Base-by-base conservation (phyloP, 1,284 basidiomycete genomes). In the Schizophyllum amplum region DNA sequence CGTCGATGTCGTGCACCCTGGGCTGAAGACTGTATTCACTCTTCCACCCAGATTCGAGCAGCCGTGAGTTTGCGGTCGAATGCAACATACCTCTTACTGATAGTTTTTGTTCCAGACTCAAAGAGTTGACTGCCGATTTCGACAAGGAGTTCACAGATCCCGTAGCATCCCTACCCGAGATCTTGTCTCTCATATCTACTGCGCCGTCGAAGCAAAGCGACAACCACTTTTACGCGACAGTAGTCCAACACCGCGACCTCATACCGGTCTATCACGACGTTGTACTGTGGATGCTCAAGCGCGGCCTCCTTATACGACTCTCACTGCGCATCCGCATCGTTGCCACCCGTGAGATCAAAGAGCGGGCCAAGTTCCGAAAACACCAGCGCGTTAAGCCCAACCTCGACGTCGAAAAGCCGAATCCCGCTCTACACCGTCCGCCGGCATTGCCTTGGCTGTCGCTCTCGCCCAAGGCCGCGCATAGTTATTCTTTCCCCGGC, bases 271-370 rank as follows among this genome's bases (percentile, higher is more conserved):
- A 91, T 67, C 80, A 90, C 57, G 84, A 91, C 48, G 88, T 94
- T 33, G 82, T 98, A 17, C 72, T 90, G 50, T 99, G 95, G 94
- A 83, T 98, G 74, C 78, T 99, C 46, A 88, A 91, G 62, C 83
- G 86, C 53, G 91, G 92, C 63, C 79, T 98, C 58, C 76, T 98
- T 22, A 81, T 91, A 56, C 91, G 92, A 26, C 77, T 95, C 50
- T 94, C 95, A 68, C 82, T 94, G 6, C 84, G 90, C 47, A 83
- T 96, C 54, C 85, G 95, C 46, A 79, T 98, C 33, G 79, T 95
- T 21, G 93, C 90, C 0, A 86, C 90, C 0, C 77, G 80, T 1
- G 81, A 83, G 48, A 74, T 98, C 58, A 98, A 98, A 71, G 71
- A 81, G 48, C 77, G 72, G 5, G 85, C 87, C 24, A 62, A 24